Conservation (phyloP, 805 yeast genomes). For the Yarrowia sp. region DNA sequence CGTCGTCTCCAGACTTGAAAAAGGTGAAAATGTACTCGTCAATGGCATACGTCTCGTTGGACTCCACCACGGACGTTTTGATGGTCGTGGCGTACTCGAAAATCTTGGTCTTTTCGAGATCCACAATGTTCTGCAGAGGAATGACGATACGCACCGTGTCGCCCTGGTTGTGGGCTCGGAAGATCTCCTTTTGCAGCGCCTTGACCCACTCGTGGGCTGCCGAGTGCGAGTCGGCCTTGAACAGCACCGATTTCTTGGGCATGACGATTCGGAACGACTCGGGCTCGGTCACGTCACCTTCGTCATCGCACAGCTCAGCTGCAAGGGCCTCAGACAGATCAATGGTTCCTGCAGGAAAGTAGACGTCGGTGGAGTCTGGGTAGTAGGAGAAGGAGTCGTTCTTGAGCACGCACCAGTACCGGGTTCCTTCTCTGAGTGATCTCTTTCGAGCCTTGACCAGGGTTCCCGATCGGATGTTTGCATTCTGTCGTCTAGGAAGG, state of each 20-base stretch:
- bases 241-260: constrained; percentile 54
- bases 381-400: constrained; percentile 67
- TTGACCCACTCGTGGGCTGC: constrained; percentile 81
- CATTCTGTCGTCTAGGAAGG: constrained; percentile 55
- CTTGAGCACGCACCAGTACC: constrained; percentile 80
- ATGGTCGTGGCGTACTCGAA: constrained; percentile 56
- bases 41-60: constrained; percentile 49
- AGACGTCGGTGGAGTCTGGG: constrained; percentile 69
- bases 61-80: constrained; percentile 59
- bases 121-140: constrained; percentile 65
- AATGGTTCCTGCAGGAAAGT: constrained; percentile 75
- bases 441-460: constrained; percentile 43
- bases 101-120: constrained; percentile 54
- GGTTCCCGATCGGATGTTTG: constrained; percentile 48
- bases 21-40: constrained; percentile 71
- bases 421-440: constrained; percentile 37
- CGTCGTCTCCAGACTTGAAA: constrained; percentile 43
- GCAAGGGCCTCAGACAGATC: constrained; percentile 62
- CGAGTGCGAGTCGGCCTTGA: constrained; percentile 68
- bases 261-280: constrained; percentile 60
- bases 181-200: constrained; percentile 67
- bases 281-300: constrained; percentile 32
- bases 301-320: constrained; percentile 49
- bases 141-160: constrained; percentile 73
- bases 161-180: constrained; percentile 65